Conservation (phyloP, 371 early-diverging fungal species). For the Chytridium lagenaria region DNA sequence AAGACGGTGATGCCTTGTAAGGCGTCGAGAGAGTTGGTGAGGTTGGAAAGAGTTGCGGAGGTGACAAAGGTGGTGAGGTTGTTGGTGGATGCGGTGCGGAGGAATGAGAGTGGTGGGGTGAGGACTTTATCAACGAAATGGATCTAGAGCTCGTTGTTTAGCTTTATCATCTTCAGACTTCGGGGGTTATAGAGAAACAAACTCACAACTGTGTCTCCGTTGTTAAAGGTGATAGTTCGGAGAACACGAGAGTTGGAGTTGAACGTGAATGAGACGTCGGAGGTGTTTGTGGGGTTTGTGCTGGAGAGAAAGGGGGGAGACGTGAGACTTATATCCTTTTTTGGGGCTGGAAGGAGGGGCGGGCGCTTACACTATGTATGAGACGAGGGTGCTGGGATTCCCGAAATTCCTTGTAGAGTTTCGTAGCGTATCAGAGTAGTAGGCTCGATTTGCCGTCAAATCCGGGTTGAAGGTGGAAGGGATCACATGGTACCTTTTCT, state of each 20-base stretch:
- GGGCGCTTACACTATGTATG: too few species aligned
- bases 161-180: too few species aligned
- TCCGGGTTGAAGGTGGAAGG: neutral
- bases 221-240: constrained; percentile 15
- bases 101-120: constrained; percentile 20
- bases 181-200: too few species aligned
- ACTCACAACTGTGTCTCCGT: too few species aligned
- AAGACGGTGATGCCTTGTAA: constrained; percentile 37
- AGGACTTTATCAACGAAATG: constrained; percentile 34
- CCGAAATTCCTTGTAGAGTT: neutral
- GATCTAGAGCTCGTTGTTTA: too few species aligned
- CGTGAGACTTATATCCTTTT: too few species aligned
- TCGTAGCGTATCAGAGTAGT: neutral
- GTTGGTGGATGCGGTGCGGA: constrained; percentile 7
- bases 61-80: constrained; percentile 23
- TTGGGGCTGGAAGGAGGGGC: too few species aligned
- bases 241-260: constrained; percentile 14
- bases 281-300: neutral
- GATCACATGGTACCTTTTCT: neutral
- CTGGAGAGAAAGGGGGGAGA: neutral
- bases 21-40: constrained; percentile 32
- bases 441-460: neutral
- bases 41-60: constrained; percentile 15
- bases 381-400: too few species aligned
- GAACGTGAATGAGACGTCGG: neutral